phyloP scores from a whole-genome alignment of 2,329 filamentous ascomycete genomes.

The Botryosphaeria dothidea region DNA sequence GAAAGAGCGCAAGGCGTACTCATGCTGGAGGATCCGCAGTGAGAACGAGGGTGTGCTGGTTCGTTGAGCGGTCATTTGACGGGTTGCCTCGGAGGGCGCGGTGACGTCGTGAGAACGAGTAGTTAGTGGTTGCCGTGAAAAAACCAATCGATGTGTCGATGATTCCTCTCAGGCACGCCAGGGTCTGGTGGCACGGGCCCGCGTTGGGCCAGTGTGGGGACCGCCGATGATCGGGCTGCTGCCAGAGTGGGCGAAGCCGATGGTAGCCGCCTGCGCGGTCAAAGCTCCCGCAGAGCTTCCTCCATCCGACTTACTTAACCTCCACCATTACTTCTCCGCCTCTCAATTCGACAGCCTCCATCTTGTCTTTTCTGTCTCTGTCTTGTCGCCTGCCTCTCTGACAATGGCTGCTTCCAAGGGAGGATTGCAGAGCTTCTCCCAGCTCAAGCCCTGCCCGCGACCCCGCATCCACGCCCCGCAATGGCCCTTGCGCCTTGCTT shows the following conservation, averaged over 20 bases:
- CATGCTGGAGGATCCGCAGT: too few species aligned
- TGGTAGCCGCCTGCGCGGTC: neutral
- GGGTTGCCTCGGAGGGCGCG: too few species aligned
- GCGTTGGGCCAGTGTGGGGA: neutral
- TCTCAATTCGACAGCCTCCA: neutral
- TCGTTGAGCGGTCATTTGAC: too few species aligned
- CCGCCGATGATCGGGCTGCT: constrained; percentile 8
- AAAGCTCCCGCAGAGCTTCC: neutral
- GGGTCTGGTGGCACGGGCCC: neutral
- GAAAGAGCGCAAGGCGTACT: too few species aligned
- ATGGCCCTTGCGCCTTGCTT: neutral
- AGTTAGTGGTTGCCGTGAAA: neutral
- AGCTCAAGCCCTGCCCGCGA: constrained; percentile 8
- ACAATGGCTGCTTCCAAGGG: constrained; percentile 11
- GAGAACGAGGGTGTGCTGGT: too few species aligned
- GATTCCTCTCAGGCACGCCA: neutral
- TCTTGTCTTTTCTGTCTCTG: neutral
- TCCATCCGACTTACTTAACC: neutral
- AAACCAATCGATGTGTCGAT: constrained; percentile 9
- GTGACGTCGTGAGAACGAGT: too few species aligned
- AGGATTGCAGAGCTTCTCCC: constrained; percentile 1
- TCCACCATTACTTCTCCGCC: neutral
- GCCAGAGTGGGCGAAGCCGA: constrained; percentile 7
- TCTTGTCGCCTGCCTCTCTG: neutral
- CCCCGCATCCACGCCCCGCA: constrained; percentile 11